These are phyloP conservation scores for Physcomitrellopsis africana DNA, from an alignment of 225 moss, liverwort and hornwort species.

Conservation along the genomic window DNA sequence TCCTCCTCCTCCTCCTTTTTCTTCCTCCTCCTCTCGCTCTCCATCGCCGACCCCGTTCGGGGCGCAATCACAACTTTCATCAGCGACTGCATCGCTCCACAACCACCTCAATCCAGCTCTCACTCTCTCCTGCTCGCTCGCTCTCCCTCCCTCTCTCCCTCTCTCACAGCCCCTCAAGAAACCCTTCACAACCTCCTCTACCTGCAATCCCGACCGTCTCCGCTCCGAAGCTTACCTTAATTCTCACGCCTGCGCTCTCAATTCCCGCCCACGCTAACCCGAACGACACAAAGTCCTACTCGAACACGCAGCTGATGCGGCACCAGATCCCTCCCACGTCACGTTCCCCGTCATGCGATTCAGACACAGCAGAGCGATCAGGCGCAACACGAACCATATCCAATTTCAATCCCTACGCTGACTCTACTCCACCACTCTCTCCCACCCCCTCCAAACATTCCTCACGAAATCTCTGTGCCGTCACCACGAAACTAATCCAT, in stretches of 20 bases:
- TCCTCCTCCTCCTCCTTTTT: slow-evolving; percentile 30
- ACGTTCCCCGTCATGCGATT: no score
- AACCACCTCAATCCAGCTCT: neutral
- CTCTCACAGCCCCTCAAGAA: neutral
- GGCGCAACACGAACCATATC: no score
- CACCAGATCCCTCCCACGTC: no score
- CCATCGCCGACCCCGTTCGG: slow-evolving; percentile 28
- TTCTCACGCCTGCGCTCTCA: neutral
- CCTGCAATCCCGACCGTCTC: neutral
- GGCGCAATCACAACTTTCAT: slow-evolving; percentile 48
- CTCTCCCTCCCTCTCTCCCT: neutral
- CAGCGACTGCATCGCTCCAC: slow-evolving; percentile 41
- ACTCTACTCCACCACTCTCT: no score
- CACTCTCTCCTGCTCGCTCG: neutral
- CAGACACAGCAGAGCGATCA: no score
- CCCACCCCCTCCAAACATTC: no score
- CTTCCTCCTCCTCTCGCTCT: slow-evolving; percentile 31
- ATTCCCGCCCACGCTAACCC: neutral
- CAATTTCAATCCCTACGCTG: no score
- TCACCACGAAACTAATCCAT: no score
- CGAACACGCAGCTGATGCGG: slow-evolving; percentile 2
- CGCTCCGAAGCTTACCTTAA: neutral
- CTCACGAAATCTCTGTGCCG: no score
- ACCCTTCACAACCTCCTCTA: no score
- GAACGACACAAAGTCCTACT: neutral